A percentile compares a stretch with the other conserved stretches of the same genome.
These are phyloP conservation scores for Acacia acuminata DNA, from an alignment of 306 rosid species.

Conservation along the genomic window DNA sequence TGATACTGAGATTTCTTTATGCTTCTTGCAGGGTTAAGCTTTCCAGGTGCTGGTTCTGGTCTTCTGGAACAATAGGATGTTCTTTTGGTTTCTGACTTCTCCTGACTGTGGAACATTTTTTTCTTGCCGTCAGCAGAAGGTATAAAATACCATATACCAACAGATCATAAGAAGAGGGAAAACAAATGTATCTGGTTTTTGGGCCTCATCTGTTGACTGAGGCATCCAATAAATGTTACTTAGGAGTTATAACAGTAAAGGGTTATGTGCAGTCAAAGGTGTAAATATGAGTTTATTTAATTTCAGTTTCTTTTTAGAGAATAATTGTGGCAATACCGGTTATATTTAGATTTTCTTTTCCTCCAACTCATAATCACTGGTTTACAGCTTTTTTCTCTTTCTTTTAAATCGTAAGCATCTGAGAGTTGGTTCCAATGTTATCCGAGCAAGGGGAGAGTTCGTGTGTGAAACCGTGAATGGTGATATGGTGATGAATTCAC, in stretches of 20 bases:
- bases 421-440: not conserved
- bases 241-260: conserved; percentile 18
- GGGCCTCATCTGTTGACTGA: conserved; percentile 25
- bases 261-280: conserved; percentile 20
- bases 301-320: conserved; percentile 16
- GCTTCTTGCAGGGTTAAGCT: conserved; percentile 39
- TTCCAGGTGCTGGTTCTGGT: not conserved
- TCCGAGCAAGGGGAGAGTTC: not conserved
- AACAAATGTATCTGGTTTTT: conserved; percentile 18
- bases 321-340: not conserved
- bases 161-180: conserved; percentile 39
- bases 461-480: not conserved
- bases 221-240: conserved; percentile 20
- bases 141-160: conserved; percentile 30
- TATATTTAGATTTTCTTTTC: conserved; percentile 10
- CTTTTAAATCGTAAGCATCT: not conserved
- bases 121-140: conserved; percentile 32
- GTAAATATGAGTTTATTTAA: conserved; percentile 17
- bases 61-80: not conserved
- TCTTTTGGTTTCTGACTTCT: conserved; percentile 26
- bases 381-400: not conserved
- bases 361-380: not conserved
- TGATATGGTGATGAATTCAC: not conserved
- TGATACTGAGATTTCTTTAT: conserved; percentile 20
- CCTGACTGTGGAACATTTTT: conserved; percentile 11